Evolutionary conservation across 495 filamentous ascomycete species (phyloP), one percentile per base, ranked within the genome.

Genomic region (Durotheca rogersii): DNA sequence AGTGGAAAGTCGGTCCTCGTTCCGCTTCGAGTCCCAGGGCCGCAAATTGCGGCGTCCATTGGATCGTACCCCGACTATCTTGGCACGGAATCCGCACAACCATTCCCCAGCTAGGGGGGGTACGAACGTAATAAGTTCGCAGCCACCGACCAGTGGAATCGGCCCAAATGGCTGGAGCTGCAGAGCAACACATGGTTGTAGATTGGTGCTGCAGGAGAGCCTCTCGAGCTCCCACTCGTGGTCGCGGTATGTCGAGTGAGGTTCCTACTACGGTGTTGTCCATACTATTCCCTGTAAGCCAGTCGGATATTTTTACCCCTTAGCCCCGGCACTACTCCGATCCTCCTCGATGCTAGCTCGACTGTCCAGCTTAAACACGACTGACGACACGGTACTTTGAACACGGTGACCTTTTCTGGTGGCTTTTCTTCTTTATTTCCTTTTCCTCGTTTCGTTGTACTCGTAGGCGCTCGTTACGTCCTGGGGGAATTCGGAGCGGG

Each of bases 1-100:
- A 34, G 43, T 60, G 57, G 57, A 56, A 60, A 52, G 43, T 60
- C 57, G 57, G 57, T 20, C 57, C 57, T 56, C 32, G 33, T 56
- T 48, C 57, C 57, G 57, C 41, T 51, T 31, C 47, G 41, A 41
- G 32, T 51, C 21, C 57, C 42, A 60, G 38, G 32, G 37, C 41
- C 27, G 47, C 43, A 48, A 40, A 60, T 60, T 60, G 47, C 47
- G 25, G 42, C 39, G 38, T 42, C 47, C 34, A 42, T 40, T 52
- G 57, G 52, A 60, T 60, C 23, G 47, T 35, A 60, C 47, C 57
- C 57, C 51, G 14, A 47, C 16, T 11, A 44, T 56, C 57, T 60
- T 60, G 57, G 57, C 57, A 56, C 57, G 56, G 56, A 47, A 50
- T 35, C 46, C 32, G 20, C 51, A 31, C 29, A n/a, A 50, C 12